Conservation (phyloP, 2,329 filamentous ascomycete genomes). For the Plectosphaerella plurivora region DNA sequence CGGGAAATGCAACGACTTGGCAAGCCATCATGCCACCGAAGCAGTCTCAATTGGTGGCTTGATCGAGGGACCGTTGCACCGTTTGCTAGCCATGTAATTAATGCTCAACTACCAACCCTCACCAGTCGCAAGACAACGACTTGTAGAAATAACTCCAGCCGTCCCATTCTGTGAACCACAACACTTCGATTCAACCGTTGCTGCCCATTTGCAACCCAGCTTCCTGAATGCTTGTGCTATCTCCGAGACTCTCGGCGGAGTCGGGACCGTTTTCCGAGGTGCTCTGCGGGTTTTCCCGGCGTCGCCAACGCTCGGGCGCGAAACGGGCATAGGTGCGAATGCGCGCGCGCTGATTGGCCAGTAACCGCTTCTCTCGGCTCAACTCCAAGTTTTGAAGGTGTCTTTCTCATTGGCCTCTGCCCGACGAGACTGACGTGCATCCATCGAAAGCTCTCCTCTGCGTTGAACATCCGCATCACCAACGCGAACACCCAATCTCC, state of each 20-base stretch:
- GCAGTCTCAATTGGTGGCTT: too few relatives aligned
- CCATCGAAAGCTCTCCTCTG: background rate
- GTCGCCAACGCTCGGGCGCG: background rate
- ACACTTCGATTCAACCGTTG: too few relatives aligned
- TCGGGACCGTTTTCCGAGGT: background rate
- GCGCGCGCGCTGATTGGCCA: background rate
- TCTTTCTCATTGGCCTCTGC: background rate
- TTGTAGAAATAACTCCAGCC: too few relatives aligned
- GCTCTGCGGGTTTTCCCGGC: constrained; percentile 14
- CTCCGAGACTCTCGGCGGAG: background rate
- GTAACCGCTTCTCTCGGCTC: background rate
- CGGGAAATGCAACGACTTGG: too few relatives aligned
- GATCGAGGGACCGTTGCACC: too few relatives aligned
- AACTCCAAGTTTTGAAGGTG: constrained; percentile 4
- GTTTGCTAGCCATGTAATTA: too few relatives aligned
- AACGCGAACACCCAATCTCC: background rate
- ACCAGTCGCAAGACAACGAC: too few relatives aligned
- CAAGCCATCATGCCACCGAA: too few relatives aligned
- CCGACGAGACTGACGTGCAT: constrained; percentile 1
- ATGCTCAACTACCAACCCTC: too few relatives aligned
- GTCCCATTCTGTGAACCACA: too few relatives aligned
- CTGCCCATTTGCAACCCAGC: too few relatives aligned
- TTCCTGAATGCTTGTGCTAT: background rate
- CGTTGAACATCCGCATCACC: background rate
- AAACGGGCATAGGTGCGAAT: background rate